A percentile compares a stretch with the other conserved stretches of the same genome.
Evolutionary conservation across 2,329 filamentous ascomycete genomes (phyloP).

Genomic region (Fusarium anthophilum): DNA sequence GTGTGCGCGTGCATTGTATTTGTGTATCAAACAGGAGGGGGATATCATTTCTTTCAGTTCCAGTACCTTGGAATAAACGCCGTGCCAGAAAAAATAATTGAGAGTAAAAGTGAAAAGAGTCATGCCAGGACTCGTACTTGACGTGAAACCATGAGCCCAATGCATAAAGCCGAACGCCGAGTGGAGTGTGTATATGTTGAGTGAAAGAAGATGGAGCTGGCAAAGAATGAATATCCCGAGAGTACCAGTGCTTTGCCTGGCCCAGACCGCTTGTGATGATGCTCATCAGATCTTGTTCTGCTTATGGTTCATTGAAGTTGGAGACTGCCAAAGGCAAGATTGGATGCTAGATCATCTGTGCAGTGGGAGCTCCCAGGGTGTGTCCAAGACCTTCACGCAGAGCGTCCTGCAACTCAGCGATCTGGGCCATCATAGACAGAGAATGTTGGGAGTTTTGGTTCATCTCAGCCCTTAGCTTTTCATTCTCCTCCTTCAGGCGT

Average conservation of each 20-base stretch:
- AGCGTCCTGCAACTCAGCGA: constrained; percentile 56
- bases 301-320: neutral
- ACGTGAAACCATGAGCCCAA: constrained; percentile 5
- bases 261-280: neutral
- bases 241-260: constrained; percentile 3
- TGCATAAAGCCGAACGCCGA: constrained; percentile 36
- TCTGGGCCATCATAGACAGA: constrained; percentile 59
- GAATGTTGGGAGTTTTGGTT: constrained; percentile 59
- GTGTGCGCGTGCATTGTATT: constrained; percentile 21
- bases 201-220: neutral
- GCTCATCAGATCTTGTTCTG: neutral
- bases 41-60: constrained; percentile 44
- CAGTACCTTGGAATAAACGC: constrained; percentile 38
- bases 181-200: constrained; percentile 12
- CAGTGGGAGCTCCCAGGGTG: constrained; percentile 51
- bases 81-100: constrained; percentile 21
- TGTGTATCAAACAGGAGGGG: constrained; percentile 37
- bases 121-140: constrained; percentile 11
- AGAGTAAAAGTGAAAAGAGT: neutral
- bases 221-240: neutral
- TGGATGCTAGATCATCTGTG: constrained; percentile 51
- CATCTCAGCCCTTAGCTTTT: constrained; percentile 63
- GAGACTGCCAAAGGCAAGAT: neutral
- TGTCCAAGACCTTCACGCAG: constrained; percentile 49
- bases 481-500: constrained; percentile 71